Base-by-base conservation (phyloP, 1,284 basidiomycete genomes). In the Ustilago loliicola region DNA sequence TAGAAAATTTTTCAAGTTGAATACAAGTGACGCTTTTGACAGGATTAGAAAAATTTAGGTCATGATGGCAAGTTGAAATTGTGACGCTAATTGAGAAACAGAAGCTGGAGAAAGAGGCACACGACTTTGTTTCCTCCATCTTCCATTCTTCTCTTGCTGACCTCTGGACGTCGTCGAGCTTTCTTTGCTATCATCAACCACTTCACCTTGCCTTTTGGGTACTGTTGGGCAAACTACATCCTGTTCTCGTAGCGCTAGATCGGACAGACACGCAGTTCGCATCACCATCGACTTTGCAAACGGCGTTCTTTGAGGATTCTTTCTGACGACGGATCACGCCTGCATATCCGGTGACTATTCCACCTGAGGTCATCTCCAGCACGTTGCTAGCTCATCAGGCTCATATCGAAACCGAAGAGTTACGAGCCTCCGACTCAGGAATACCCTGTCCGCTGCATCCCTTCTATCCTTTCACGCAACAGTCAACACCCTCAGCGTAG, bases 121-220 rank as follows among this genome's bases (percentile, higher is more conserved):
- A 67, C 66, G 60, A 67, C 59, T 61, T 56, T 32, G 8, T 50
- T 60, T 54, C 34, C 48, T 52, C 42, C 32, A 47, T 57, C 54
- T 51, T 56, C 55, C 47, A 51, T 51, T 51, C 27, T 45, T 45
- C n/a, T 45, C 42, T 40, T 55, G 5, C 34, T 17, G 8, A 38
- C 21, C 40, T 13, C 15, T 50, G 15, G 53, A 55, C 53, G n/a
- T 40, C 36, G n/a, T 55, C 53, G n/a, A 38, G n/a, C 53, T 55
- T 19, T 40, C n/a, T 55, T 27, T 19, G 6, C 34, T 25, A 23
- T 36, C 23, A 38, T 21, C n/a, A 17, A 17, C 38, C 7, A 40
- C 19, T 19, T 13, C 38, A 17, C 7, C 17, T 40, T 40, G 38
- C 38, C n/a, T n/a, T 40, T 17, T 40, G 13, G 19, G 17, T 6